phyloP scores from a whole-genome alignment of 2,329 filamentous ascomycete species.

The Didymella sp. region DNA sequence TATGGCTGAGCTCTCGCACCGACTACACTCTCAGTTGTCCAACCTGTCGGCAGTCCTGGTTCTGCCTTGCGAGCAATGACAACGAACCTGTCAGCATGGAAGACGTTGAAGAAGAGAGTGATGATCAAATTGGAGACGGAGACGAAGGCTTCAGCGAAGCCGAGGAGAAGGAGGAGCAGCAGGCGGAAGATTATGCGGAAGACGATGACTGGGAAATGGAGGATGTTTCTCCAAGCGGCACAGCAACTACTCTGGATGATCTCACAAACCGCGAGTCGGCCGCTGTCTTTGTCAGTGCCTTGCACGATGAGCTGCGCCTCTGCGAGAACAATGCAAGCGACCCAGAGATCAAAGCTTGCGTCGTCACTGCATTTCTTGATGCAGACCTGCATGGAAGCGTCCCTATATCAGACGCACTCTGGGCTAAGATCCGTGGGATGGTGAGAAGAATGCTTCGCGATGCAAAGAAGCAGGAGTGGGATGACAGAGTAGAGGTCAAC shows the following conservation, averaged over 20 bases:
- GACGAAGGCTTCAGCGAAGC: neutral
- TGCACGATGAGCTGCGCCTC: neutral
- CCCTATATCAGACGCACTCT: neutral
- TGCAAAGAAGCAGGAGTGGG: neutral
- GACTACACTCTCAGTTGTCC: neutral
- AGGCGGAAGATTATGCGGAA: neutral
- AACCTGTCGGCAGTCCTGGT: neutral
- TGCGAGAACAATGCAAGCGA: neutral
- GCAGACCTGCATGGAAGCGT: neutral
- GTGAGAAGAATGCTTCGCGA: neutral
- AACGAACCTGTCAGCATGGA: neutral
- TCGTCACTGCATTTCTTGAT: neutral
- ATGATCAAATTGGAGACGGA: neutral
- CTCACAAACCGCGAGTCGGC: neutral
- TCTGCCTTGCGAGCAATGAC: neutral
- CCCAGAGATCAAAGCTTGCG: neutral
- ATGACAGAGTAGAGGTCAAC: neutral
- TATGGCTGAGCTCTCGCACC: neutral
- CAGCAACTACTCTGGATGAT: neutral
- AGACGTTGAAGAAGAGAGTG: neutral
- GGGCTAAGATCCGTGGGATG: neutral
- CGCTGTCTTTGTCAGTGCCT: neutral
- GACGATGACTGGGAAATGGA: neutral
- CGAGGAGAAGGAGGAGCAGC: neutral
- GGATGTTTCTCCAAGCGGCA: neutral